Evolutionary conservation across 2,329 filamentous ascomycete genomes (phyloP), one percentile per base, ranked within the genome.

Genomic region (Fusarium chlamydosporum): DNA sequence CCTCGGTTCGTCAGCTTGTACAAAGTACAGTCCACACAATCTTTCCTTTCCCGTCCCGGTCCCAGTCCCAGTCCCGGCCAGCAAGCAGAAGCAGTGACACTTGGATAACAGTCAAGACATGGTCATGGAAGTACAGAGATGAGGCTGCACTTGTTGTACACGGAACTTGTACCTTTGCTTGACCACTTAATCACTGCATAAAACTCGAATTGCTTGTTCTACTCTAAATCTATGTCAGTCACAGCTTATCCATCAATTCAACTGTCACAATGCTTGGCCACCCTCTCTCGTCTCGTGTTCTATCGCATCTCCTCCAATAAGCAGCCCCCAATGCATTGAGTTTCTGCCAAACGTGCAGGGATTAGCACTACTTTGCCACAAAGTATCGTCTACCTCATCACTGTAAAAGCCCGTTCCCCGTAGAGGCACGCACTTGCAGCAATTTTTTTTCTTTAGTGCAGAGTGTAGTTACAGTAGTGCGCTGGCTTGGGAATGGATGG

Each of bases 401-500:
- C n/a, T 37, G 8, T 50, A 10, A 35, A 23, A 38, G 45, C 29
- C 66, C 50, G 46, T 47, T 46, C 53, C 53, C 46, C 53, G 50
- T 56, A 42, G 42, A 53, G 47, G 26, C 55, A 65, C 35, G 23
- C 37, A 33, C 48, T 34, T 56, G 37, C 56, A 63, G 56, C 41
- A 54, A 65, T 66, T 56, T 63, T 56, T 63, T 69, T 68, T 68
- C 48, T 50, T 27, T 40, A 40, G 47, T 29, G 34, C 10, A 51
- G 23, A 23, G 29, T 23, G 38, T 41, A 23, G 23, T 3, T 20
- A 13, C n/a, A 23, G 38, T 41, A 41, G 38, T 41, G 47, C 59
- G 35, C 35, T 41, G 37, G 35, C 47, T 42, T n/a, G n/a, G n/a
- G n/a, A n/a, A n/a, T n/a, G n/a, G 23, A 23, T 23, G 23, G 23